Evolutionary conservation across 257 asterid species (phyloP).

Genomic region (Fraxinus anomala): DNA sequence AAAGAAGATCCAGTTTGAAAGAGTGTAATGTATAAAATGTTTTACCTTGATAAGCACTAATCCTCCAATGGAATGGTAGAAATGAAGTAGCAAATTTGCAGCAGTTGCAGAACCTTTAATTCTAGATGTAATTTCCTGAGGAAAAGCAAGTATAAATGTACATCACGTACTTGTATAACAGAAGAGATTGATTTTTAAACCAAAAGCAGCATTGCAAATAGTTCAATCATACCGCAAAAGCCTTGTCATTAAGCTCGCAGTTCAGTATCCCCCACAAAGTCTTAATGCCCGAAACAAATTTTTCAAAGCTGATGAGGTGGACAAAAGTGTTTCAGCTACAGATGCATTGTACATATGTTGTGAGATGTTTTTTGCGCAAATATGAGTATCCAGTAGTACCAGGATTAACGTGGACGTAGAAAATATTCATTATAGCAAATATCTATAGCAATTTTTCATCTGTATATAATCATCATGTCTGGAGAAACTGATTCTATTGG

Average conservation of each 20-base stretch:
- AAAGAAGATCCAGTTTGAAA: neutral
- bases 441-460: too few species aligned
- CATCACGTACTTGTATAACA: conserved; percentile 19
- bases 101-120: conserved; percentile 51
- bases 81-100: conserved; percentile 72
- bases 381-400: too few species aligned
- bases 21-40: neutral
- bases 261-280: conserved; percentile 46
- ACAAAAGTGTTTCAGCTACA: conserved; percentile 56
- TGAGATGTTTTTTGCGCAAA: too few species aligned
- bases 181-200: neutral
- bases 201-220: conserved; percentile 8
- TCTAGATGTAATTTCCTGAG: conserved; percentile 64
- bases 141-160: conserved; percentile 11
- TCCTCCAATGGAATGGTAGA: conserved; percentile 71
- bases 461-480: too few species aligned
- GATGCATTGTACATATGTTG: conserved; percentile 4
- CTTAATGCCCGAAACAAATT: conserved; percentile 15
- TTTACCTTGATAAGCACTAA: conserved; percentile 71
- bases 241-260: conserved; percentile 62
- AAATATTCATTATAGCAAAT: too few species aligned
- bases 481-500: too few species aligned
- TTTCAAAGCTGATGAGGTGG: conserved; percentile 61
- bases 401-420: too few species aligned
- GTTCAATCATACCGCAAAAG: conserved; percentile 48